Percentiles rank a stretch among this genome's conserved stretches.
Evolutionary conservation across 2,329 filamentous ascomycete species (phyloP).

Genomic region (Calycina herbarum): DNA sequence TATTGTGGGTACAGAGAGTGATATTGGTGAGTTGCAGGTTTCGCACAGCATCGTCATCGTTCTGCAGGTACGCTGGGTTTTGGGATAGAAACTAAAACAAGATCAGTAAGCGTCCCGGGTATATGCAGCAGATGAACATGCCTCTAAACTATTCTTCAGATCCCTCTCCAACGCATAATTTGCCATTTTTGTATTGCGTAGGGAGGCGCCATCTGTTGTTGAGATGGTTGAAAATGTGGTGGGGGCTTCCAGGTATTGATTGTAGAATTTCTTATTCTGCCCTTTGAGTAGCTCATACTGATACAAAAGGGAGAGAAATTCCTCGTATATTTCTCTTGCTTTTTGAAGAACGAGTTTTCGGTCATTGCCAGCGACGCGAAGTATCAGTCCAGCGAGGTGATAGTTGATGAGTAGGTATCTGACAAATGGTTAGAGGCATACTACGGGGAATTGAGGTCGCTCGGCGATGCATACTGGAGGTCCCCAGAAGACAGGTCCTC

Average conservation of each 20-base stretch:
- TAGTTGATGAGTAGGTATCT: constrained; percentile 77
- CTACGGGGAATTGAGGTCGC: background rate
- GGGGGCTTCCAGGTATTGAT: constrained; percentile 71
- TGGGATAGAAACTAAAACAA: constrained; percentile 54
- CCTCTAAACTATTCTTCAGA: constrained; percentile 78
- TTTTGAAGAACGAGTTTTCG: constrained; percentile 62
- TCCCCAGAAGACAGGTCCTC: constrained; percentile 87
- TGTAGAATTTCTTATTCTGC: constrained; percentile 67
- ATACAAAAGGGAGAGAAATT: constrained; percentile 74
- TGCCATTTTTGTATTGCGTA: constrained; percentile 81
- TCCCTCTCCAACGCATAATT: constrained; percentile 84
- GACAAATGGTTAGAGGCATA: background rate
- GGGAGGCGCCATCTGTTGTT: constrained; percentile 62
- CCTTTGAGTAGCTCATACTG: constrained; percentile 71
- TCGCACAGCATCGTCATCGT: constrained; percentile 83
- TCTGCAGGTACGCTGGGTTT: constrained; percentile 60
- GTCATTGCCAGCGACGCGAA: constrained; percentile 63
- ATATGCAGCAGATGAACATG: constrained; percentile 41
- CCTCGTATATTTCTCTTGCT: constrained; percentile 72
- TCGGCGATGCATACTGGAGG: constrained; percentile 62
- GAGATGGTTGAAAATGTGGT: constrained; percentile 71
- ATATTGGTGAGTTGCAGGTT: constrained; percentile 77
- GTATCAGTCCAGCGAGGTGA: constrained; percentile 75
- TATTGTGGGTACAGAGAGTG: constrained; percentile 70
- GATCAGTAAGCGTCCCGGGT: constrained; percentile 21